Evolutionary conservation across 1,284 basidiomycete species (phyloP).

Genomic region (Ustilago lituana): DNA sequence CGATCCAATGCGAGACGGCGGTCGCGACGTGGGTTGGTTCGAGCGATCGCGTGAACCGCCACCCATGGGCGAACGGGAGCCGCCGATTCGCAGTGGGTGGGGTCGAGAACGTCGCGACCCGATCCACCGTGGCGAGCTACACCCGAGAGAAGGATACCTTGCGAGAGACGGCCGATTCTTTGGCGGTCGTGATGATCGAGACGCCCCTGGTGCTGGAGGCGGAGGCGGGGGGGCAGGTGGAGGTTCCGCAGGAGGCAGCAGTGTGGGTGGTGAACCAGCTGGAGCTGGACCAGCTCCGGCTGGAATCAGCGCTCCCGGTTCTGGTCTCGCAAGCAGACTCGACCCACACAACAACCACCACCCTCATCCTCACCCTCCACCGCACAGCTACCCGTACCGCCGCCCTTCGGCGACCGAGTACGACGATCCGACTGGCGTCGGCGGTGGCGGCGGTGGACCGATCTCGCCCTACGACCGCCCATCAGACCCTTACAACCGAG

Average conservation of each 20-base stretch:
- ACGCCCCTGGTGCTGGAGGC: too few species aligned
- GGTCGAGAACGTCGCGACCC: constrained; percentile 20
- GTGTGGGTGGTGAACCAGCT: constrained; percentile 3
- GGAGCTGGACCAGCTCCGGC: too few species aligned
- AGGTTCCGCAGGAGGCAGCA: constrained; percentile 2
- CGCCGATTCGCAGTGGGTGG: constrained; percentile 10
- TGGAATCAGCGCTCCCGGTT: neutral
- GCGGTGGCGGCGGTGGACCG: neutral
- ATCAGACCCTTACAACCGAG: constrained; percentile 26
- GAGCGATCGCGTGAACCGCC: constrained; percentile 18
- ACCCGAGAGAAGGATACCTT: neutral
- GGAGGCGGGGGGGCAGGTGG: too few species aligned
- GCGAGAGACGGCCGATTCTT: constrained; percentile 7
- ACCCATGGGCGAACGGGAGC: constrained; percentile 7
- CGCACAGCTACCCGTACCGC: constrained; percentile 16
- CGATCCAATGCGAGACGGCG: constrained; percentile 4
- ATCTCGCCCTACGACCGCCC: constrained; percentile 26
- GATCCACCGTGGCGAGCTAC: neutral
- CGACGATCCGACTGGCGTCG: constrained; percentile 6
- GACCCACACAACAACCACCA: too few species aligned
- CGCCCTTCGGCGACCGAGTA: constrained; percentile 31
- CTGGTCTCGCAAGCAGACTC: constrained; percentile 11
- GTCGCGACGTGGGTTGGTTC: constrained; percentile 32
- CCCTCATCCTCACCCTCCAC: constrained; percentile 12
- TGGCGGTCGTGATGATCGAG: constrained; percentile 9